phyloP scores from a whole-genome alignment of 192 early-diverging fungal genomes.

The Kappamyces sp. region DNA sequence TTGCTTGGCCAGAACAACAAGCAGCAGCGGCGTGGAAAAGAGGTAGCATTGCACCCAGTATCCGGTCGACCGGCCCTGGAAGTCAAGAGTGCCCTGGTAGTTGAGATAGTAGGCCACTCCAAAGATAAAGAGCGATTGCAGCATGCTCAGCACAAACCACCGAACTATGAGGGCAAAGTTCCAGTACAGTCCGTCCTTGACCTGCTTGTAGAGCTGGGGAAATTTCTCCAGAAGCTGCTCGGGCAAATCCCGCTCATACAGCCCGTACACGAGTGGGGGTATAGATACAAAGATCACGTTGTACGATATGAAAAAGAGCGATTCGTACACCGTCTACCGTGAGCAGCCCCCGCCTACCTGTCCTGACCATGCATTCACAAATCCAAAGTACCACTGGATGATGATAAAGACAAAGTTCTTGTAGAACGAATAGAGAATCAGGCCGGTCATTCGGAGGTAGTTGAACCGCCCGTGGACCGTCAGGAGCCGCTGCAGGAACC shows the following conservation, averaged over 20 bases:
- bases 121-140: constrained; percentile 24
- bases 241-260: constrained; percentile 44
- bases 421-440: constrained; percentile 51
- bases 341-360: constrained; percentile 22
- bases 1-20: constrained; percentile 33
- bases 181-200: constrained; percentile 34
- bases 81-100: constrained; percentile 26
- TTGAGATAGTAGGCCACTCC: constrained; percentile 27
- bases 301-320: constrained; percentile 46
- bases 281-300: constrained; percentile 50
- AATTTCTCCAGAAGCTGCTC: constrained; percentile 25
- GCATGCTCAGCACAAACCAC: constrained; percentile 1
- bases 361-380: constrained; percentile 40
- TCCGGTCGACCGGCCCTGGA: constrained; percentile 26
- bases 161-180: constrained; percentile 28
- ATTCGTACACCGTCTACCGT: constrained; percentile 43
- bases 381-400: constrained; percentile 46
- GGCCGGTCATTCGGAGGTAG: constrained; percentile 28
- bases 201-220: constrained; percentile 41
- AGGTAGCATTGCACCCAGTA: constrained; percentile 44
- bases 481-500: constrained; percentile 42
- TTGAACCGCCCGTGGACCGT: constrained; percentile 49
- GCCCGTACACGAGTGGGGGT: constrained; percentile 41
- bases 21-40: constrained; percentile 36
- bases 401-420: constrained; percentile 52